These are phyloP conservation scores for Daldinia eschscholtzii DNA, from an alignment of 2,329 filamentous ascomycete species.

Conservation along the genomic window DNA sequence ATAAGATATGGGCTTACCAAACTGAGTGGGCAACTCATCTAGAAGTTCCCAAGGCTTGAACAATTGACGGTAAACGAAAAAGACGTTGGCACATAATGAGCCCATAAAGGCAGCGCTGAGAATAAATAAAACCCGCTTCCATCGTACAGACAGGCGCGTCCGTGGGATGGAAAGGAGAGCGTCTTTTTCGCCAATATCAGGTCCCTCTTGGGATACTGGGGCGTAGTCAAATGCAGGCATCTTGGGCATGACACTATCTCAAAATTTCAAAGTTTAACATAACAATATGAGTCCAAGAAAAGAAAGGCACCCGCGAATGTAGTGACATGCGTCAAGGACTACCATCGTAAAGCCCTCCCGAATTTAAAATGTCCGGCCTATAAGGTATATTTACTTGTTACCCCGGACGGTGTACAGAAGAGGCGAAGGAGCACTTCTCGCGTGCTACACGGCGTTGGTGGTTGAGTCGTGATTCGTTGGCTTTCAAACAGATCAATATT, in stretches of 20 bases:
- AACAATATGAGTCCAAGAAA: too few relatives aligned
- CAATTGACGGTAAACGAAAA: slow-evolving; percentile 26
- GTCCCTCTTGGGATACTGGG: not conserved
- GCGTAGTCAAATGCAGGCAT: not conserved
- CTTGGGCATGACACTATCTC: not conserved
- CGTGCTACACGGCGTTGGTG: not conserved
- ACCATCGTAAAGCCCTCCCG: too few relatives aligned
- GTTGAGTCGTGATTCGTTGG: not conserved
- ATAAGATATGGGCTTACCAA: too few relatives aligned
- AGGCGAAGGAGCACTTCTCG: too few relatives aligned
- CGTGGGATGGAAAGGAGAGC: not conserved
- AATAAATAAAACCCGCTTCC: not conserved
- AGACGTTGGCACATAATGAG: slow-evolving; percentile 30
- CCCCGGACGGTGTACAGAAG: too few relatives aligned
- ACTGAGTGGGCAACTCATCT: not conserved
- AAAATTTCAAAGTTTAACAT: not conserved
- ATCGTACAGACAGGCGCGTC: slow-evolving; percentile 31
- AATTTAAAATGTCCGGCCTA: too few relatives aligned
- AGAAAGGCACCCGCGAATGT: too few relatives aligned
- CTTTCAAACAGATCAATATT: too few relatives aligned
- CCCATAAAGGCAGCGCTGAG: slow-evolving; percentile 18
- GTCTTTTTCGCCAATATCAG: not conserved
- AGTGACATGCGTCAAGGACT: too few relatives aligned
- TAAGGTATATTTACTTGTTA: too few relatives aligned
- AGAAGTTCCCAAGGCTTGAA: slow-evolving; percentile 30